phyloP scores from a whole-genome alignment of 495 filamentous ascomycete genomes.

The Venustampulla echinocandica region DNA sequence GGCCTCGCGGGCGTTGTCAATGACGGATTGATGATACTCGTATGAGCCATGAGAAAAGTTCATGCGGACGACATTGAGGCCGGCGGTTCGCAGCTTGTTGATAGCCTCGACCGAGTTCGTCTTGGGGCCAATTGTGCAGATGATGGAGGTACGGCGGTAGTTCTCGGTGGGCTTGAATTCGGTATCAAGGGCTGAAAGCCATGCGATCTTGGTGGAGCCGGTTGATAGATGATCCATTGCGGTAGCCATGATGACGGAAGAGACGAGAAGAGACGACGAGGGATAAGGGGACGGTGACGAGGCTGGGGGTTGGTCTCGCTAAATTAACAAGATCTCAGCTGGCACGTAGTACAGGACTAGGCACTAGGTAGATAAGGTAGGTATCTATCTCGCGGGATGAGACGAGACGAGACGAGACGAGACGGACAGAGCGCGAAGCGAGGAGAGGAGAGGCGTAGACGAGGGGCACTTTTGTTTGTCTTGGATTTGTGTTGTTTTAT shows the following conservation, averaged over 20 bases:
- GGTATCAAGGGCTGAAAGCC: slow-evolving; percentile 64
- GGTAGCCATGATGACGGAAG: slow-evolving; percentile 44
- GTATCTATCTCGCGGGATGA: too few species aligned
- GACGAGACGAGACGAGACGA: too few species aligned
- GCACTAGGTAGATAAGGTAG: not conserved
- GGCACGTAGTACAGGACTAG: not conserved
- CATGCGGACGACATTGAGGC: slow-evolving; percentile 97
- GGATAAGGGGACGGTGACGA: not conserved
- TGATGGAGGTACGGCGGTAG: slow-evolving; percentile 94
- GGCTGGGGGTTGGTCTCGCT: not conserved
- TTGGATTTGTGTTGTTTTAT: too few species aligned
- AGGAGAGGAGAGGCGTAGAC: too few species aligned
- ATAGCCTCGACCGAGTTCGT: slow-evolving; percentile 96
- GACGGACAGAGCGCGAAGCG: too few species aligned
- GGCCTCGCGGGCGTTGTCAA: slow-evolving; percentile 84
- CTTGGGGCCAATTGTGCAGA: slow-evolving; percentile 98
- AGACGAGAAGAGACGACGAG: not conserved
- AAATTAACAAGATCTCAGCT: too few species aligned
- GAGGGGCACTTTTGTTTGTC: too few species aligned
- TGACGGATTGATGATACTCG: slow-evolving; percentile 94
- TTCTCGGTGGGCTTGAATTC: slow-evolving; percentile 72
- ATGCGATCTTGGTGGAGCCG: slow-evolving; percentile 80
- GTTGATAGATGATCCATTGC: slow-evolving; percentile 71
- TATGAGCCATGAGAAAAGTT: slow-evolving; percentile 98
- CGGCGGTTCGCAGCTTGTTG: slow-evolving; percentile 78